phyloP scores from a whole-genome alignment of 164 flowering plant genomes.

The Dillenia suffruticosa region DNA sequence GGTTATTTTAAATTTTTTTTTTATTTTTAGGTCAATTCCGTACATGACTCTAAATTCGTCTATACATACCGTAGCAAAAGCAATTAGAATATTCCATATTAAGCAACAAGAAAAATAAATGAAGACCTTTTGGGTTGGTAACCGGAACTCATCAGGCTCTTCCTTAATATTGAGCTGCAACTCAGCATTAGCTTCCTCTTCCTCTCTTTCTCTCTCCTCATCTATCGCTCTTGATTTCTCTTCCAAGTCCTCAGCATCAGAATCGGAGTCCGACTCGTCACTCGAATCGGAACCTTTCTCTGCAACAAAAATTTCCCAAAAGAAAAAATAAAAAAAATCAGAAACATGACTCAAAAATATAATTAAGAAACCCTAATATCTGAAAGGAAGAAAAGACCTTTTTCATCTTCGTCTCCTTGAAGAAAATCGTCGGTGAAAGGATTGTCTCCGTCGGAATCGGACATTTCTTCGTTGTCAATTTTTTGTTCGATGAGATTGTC shows the following conservation, averaged over 20 bases:
- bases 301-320: constrained; percentile 12
- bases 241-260: constrained; percentile 46
- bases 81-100: neutral
- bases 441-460: constrained; percentile 50
- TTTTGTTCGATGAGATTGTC: neutral
- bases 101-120: neutral
- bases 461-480: constrained; percentile 21
- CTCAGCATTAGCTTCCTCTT: constrained; percentile 58
- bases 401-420: constrained; percentile 53
- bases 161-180: constrained; percentile 63
- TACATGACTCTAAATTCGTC: too few species aligned
- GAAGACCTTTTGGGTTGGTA: constrained; percentile 75
- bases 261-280: constrained; percentile 28
- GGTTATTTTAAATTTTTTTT: too few species aligned
- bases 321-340: neutral
- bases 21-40: too few species aligned
- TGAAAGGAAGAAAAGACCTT: constrained; percentile 6
- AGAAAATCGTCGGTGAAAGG: constrained; percentile 69
- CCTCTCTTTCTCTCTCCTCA: constrained; percentile 37
- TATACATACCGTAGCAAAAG: too few species aligned
- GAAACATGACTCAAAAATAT: neutral
- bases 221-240: constrained; percentile 49
- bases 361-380: neutral
- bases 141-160: constrained; percentile 77
- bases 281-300: constrained; percentile 32